Base-by-base conservation (phyloP, 2,329 filamentous ascomycete species). In the Albifimbria verrucaria region DNA sequence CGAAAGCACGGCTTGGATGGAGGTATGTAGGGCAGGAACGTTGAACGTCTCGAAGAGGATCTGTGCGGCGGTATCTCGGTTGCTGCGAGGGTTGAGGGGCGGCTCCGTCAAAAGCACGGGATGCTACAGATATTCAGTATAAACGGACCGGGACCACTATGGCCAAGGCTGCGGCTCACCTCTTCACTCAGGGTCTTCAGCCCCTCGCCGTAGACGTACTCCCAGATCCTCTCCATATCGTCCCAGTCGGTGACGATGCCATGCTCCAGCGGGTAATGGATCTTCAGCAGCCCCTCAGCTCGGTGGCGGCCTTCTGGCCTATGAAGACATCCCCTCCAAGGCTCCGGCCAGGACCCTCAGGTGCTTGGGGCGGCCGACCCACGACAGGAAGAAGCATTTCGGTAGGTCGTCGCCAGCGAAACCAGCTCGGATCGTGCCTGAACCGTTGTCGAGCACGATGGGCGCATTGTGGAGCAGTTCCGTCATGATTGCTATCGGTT, bases 181-280 rank as follows among this genome's bases (percentile, higher is more conserved):
- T 99, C 94, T 81, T 99, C 94, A 72, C 92, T 97, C 68, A 97
- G 80, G 48, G 93, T 96, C 78, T 97, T 97, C 65, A 99, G 73
- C 59, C 95, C 94, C 67, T 97, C 93, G 53, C 90, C 90, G 71
- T 97, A 99, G 50, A 99, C 92, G 68, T 96, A 94, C 65, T 95
- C 90, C 94, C 94, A 99, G 74, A 99, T 99, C 76, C 91, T 87
- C 78, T 99, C 94, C 94, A 99, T 99, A 68, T 99, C 94, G 69
- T 97, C 94, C 94, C 94, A 99, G 73, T 99, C 92, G 62, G 94
- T 99, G 58, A 99, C 94, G 65, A 99, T 95, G 63, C 94, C 94
- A 71, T 99, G 94, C 76, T 97, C 94, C 52, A 99, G 77, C 44
- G 94, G 94, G 70, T 97, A 97, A 60, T 86, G 83, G 64, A 99